These are phyloP conservation scores for Oryza australiensis DNA, from an alignment of 176 grass and related monocot genomes.

Conservation along the genomic window DNA sequence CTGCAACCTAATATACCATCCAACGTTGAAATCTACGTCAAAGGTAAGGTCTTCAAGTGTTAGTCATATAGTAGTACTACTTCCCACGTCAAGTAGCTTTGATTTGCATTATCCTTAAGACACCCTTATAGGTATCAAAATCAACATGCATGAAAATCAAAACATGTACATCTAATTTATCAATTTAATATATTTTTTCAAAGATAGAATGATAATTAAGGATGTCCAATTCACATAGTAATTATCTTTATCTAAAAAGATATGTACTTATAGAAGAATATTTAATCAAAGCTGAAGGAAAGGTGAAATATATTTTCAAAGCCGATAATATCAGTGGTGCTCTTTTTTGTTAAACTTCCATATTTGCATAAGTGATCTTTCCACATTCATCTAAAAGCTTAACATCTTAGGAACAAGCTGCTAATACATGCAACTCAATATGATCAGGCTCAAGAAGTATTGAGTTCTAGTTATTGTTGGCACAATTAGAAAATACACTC, in stretches of 20 bases:
- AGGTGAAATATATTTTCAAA: neutral
- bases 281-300: constrained; percentile 1
- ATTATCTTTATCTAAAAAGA: neutral
- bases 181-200: neutral
- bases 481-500: too few species aligned
- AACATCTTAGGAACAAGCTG: too few species aligned
- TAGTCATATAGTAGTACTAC: neutral
- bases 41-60: neutral
- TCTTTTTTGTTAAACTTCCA: too few species aligned
- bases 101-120: neutral
- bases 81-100: neutral
- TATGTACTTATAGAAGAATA: constrained; percentile 1
- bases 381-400: too few species aligned
- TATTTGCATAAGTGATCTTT: too few species aligned
- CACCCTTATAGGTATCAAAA: neutral
- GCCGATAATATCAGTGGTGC: neutral
- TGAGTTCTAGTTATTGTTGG: too few species aligned
- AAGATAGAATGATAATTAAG: neutral
- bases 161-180: neutral
- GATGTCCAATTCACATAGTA: constrained; percentile 22
- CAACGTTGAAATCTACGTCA: neutral
- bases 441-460: too few species aligned
- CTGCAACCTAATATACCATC: neutral
- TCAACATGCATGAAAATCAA: neutral
- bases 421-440: too few species aligned